A percentile compares a stretch with the other conserved stretches of the same genome.
Conservation (phyloP, 257 asterid species). For the Lavandula angustifolia region DNA sequence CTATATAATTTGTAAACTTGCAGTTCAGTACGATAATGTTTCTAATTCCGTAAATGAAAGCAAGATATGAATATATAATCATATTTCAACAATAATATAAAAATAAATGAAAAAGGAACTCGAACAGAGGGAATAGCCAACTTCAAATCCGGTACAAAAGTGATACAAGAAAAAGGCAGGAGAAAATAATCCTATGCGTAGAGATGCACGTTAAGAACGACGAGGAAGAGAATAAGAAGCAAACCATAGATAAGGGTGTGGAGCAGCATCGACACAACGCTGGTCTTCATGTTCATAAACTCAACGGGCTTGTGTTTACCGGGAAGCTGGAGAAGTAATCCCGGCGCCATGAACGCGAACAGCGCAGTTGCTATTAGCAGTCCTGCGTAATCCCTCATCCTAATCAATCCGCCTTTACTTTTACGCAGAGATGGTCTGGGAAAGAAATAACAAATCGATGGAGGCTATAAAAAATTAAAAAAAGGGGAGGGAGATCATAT, state of each 20-base stretch:
- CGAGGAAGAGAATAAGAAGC: slow-evolving; percentile 74
- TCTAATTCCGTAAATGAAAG: too few species aligned
- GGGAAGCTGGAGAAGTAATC: slow-evolving; percentile 74
- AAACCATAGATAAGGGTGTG: slow-evolving; percentile 73
- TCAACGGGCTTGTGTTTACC: slow-evolving; percentile 72
- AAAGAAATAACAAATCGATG: not conserved
- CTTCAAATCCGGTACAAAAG: not conserved
- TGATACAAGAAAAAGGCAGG: not conserved
- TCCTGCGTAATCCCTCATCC: slow-evolving; percentile 76
- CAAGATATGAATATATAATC: too few species aligned
- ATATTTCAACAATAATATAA: too few species aligned
- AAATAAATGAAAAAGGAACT: not conserved
- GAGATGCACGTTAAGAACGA: slow-evolving; percentile 67
- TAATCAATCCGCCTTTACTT: not conserved
- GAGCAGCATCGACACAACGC: slow-evolving; percentile 50
- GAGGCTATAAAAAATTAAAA: not conserved
- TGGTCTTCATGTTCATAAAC: slow-evolving; percentile 85
- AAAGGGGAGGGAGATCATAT: not conserved
- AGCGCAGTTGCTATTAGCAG: slow-evolving; percentile 68
- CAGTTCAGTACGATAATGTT: too few species aligned
- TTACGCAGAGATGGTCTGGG: not conserved
- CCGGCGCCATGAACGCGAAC: slow-evolving; percentile 68
- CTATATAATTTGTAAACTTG: too few species aligned
- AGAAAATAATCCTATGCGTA: slow-evolving; percentile 43
- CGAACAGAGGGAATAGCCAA: not conserved